Evolutionary conservation across 1,284 basidiomycete species (phyloP).

Genomic region (Rhodotorula mucilaginosa): DNA sequence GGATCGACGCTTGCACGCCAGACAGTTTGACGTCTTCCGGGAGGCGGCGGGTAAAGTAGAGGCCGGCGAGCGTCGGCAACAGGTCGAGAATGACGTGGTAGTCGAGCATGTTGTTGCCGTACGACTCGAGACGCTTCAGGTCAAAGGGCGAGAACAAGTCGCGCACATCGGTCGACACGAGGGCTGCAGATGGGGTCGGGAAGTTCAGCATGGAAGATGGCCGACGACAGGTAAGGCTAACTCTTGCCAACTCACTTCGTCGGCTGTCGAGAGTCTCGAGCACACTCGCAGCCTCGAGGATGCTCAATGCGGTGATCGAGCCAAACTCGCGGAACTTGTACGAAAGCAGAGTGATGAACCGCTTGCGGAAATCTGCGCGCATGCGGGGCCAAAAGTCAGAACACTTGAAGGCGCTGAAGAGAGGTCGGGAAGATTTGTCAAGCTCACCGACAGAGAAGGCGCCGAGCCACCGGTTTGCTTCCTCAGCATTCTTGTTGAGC

Average conservation of each 20-base stretch:
- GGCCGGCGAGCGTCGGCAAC: conserved; percentile 70
- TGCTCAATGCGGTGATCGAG: conserved; percentile 77
- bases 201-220: not conserved
- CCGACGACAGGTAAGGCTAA: not conserved
- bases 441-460: conserved; percentile 81
- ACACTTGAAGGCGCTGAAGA: not conserved
- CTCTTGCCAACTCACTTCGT: conserved; percentile 11
- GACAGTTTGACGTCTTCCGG: conserved; percentile 63
- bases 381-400: not conserved
- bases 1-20: conserved; percentile 76
- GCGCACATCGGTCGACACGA: conserved; percentile 67
- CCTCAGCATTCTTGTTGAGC: conserved; percentile 57
- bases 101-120: conserved; percentile 85
- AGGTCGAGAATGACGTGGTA: conserved; percentile 95
- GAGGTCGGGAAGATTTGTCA: not conserved
- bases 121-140: conserved; percentile 90
- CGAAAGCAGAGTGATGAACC: conserved; percentile 84
- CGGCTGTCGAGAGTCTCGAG: conserved; percentile 49
- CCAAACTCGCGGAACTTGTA: conserved; percentile 94
- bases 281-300: conserved; percentile 77
- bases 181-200: conserved; percentile 50
- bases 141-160: conserved; percentile 85
- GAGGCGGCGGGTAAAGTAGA: conserved; percentile 83
- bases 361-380: conserved; percentile 75
- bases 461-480: conserved; percentile 66